Conservation (phyloP, 768 basidiomycete genomes). For the Boletus pseudopeckii region DNA sequence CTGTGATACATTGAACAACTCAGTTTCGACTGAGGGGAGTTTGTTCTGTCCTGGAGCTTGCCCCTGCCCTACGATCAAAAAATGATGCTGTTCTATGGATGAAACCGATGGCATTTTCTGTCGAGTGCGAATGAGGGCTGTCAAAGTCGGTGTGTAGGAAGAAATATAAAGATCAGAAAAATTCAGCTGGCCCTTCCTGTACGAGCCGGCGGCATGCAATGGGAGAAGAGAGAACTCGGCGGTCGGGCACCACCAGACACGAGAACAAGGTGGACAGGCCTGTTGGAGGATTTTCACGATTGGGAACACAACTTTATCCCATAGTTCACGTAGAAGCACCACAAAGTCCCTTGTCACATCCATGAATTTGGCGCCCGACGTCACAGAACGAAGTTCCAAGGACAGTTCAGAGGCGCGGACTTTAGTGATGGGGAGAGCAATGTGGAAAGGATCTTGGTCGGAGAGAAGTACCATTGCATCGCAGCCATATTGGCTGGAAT, state of each 20-base stretch:
- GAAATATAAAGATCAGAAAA: neutral
- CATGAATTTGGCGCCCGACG: neutral
- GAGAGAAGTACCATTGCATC: slow-evolving; percentile 31
- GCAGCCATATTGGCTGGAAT: slow-evolving; percentile 28
- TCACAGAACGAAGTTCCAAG: neutral
- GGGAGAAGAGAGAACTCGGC: slow-evolving; percentile 6
- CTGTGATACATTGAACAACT: neutral
- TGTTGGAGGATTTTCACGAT: slow-evolving; percentile 8
- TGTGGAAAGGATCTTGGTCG: neutral
- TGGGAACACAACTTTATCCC: slow-evolving; percentile 18
- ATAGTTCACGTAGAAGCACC: slow-evolving; percentile 14
- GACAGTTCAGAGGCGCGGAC: neutral
- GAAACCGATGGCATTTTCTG: neutral
- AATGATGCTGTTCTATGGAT: neutral
- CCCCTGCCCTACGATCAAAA: slow-evolving; percentile 7
- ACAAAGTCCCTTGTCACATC: neutral
- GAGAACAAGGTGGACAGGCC: neutral
- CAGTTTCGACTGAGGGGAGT: neutral
- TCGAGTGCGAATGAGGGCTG: neutral
- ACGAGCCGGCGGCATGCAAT: slow-evolving; percentile 1
- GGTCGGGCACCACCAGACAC: slow-evolving; percentile 18
- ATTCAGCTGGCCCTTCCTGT: neutral
- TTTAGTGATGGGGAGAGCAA: neutral
- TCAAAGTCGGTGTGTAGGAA: neutral
- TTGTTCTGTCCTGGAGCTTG: neutral